Evolutionary conservation across 441 rosid species (phyloP), one percentile per base, ranked within the genome.

Genomic region (Macaranga tanarius): DNA sequence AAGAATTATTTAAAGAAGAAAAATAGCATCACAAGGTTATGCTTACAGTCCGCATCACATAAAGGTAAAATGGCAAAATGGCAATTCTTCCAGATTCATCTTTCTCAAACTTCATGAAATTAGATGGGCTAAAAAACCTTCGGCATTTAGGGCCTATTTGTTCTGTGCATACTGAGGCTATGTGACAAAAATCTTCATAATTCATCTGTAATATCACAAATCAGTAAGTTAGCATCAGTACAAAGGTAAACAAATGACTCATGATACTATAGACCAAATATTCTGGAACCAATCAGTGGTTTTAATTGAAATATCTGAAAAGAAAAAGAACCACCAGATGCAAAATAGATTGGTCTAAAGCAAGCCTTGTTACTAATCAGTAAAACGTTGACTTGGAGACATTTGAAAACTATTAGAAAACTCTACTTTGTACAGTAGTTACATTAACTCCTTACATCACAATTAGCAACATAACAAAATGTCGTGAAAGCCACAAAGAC

Each of bases 1-100:
- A n/a, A 44, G 19, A 66, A 54, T 56, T 20, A 26, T 28, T 26
- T 34, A 19, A 31, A 66, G 17, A 45, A 26, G 8, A 52, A 61
- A 42, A 13, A 22, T 57, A 8, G 34, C 20, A 67, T 11, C 4
- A 67, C 63, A 31, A 65, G 73, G 38, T 20, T 58, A 54, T 31
- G 86, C 98, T 75, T 79, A 93, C 99, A 69, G 97, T 95, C 59
- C 99, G 94, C 98, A 95, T 95, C 84, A 95, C 98, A 79, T 95
- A 95, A 26, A 95, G 95, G 85, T 95, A 95, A 79, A 93, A 95
- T 1, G 99, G 99, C 73, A 95, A 81, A 79, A 95, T 95, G 73
- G 97, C 99, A 77, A 95, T 95, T 85, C 99, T 87, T 75, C 99
- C 99, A 5, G 96, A 91, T 77, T 95, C 99, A 77, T 95, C 99